A percentile compares a stretch with the other conserved stretches of the same genome.
phyloP scores from a whole-genome alignment of 176 grass and related monocot species.

The Zizania latifolia region DNA sequence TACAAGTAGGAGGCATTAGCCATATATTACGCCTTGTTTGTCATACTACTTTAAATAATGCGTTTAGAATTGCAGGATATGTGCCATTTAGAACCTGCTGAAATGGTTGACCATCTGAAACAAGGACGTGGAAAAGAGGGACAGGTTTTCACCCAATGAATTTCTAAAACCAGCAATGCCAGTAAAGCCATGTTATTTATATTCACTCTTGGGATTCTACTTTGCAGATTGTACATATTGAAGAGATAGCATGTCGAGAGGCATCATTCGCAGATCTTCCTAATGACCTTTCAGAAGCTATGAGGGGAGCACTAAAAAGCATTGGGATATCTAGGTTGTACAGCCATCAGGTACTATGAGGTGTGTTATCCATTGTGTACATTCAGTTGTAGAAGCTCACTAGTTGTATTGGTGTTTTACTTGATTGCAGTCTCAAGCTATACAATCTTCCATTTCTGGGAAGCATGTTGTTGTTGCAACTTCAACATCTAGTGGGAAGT shows the following conservation, averaged over 20 bases:
- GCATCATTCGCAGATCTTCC: constrained; percentile 60
- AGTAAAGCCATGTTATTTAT: neutral
- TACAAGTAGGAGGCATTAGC: neutral
- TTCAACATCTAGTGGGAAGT: constrained; percentile 96
- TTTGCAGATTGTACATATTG: constrained; percentile 75
- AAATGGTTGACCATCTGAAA: constrained; percentile 92
- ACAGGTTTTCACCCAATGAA: constrained; percentile 51
- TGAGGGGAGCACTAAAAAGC: constrained; percentile 50
- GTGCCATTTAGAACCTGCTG: constrained; percentile 50
- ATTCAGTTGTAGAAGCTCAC: constrained; percentile 11
- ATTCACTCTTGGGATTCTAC: neutral
- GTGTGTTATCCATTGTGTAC: constrained; percentile 6
- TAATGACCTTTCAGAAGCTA: constrained; percentile 44
- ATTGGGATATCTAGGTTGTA: constrained; percentile 81
- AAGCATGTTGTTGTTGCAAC: constrained; percentile 78
- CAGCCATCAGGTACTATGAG: constrained; percentile 68
- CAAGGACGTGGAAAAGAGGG: constrained; percentile 61
- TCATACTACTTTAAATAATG: neutral
- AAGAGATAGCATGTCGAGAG: constrained; percentile 58
- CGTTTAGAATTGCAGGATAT: constrained; percentile 39
- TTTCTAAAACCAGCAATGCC: neutral
- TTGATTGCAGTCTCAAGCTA: constrained; percentile 60
- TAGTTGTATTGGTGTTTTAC: constrained; percentile 21
- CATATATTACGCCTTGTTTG: neutral
- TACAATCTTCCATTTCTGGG: constrained; percentile 59